phyloP scores from a whole-genome alignment of 192 early-diverging fungal genomes.

The Podila epicladia region DNA sequence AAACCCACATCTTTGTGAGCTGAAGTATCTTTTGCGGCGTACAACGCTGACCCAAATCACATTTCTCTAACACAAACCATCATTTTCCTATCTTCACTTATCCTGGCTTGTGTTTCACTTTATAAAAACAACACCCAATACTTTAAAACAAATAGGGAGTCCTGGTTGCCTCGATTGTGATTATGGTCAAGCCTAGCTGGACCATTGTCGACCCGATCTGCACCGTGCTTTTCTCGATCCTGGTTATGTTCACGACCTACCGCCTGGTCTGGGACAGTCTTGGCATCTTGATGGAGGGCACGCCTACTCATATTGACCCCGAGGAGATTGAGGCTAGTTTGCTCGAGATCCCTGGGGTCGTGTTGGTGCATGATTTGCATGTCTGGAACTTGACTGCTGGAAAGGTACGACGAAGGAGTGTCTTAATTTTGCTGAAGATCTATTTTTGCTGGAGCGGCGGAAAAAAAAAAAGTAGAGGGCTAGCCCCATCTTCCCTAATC shows the following conservation, averaged over 20 bases:
- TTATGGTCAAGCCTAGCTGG: constrained; percentile 66
- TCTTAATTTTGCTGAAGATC: background rate
- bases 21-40: no score
- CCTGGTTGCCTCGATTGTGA: constrained; percentile 75
- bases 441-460: background rate
- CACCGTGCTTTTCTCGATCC: constrained; percentile 83
- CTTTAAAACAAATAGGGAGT: constrained; percentile 62
- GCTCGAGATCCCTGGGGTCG: constrained; percentile 55
- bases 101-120: background rate
- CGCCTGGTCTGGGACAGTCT: constrained; percentile 72
- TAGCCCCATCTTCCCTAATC: background rate
- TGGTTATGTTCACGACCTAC: constrained; percentile 81
- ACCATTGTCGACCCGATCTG: constrained; percentile 86
- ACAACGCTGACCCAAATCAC: no score
- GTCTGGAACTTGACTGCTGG: constrained; percentile 67
- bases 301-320: constrained; percentile 59
- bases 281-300: constrained; percentile 83
- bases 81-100: no score
- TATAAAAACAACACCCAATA: background rate
- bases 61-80: no score
- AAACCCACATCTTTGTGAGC: background rate
- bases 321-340: constrained; percentile 56
- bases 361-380: constrained; percentile 64
- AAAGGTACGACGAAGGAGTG: constrained; percentile 36
- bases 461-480: background rate